A percentile compares a stretch with the other conserved stretches of the same genome.
These are phyloP conservation scores for Aspergillus brasiliensis DNA, from an alignment of 2,329 filamentous ascomycete species.

Conservation along the genomic window DNA sequence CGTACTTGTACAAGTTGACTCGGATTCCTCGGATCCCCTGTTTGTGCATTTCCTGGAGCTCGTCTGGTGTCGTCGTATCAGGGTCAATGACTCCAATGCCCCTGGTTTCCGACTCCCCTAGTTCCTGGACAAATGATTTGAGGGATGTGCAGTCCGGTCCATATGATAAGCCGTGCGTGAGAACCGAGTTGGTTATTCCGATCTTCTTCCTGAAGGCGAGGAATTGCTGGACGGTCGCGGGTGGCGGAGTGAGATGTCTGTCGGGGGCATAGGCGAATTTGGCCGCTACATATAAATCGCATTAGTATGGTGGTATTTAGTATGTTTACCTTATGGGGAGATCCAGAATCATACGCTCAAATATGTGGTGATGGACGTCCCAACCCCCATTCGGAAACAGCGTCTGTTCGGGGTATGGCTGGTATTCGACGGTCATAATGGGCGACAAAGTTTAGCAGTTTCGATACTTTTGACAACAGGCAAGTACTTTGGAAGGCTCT, in stretches of 20 bases:
- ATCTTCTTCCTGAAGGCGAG: constrained; percentile 26
- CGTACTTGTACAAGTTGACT: constrained; percentile 41
- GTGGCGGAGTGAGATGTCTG: constrained; percentile 32
- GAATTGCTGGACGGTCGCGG: constrained; percentile 29
- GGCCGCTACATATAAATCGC: constrained; percentile 9
- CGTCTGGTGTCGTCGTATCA: constrained; percentile 21
- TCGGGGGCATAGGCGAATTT: constrained; percentile 28
- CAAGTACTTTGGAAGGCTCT: not conserved
- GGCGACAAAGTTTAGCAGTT: not conserved
- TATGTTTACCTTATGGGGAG: not conserved
- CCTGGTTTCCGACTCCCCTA: constrained; percentile 29
- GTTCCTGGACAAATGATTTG: constrained; percentile 32
- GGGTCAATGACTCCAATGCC: constrained; percentile 37
- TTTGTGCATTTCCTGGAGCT: constrained; percentile 27
- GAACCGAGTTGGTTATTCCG: constrained; percentile 39
- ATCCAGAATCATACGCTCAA: constrained; percentile 29
- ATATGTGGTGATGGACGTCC: constrained; percentile 39
- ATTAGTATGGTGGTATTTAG: not conserved
- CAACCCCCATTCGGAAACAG: constrained; percentile 34
- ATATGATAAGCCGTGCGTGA: constrained; percentile 42
- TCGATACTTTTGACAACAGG: not conserved
- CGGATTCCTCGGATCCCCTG: constrained; percentile 38
- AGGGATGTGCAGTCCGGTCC: constrained; percentile 40
- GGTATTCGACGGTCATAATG: not conserved
- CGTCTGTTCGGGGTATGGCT: not conserved